A percentile compares a stretch with the other conserved stretches of the same genome.
Conservation (phyloP, 805 yeast species). For the Grigorovia yakushimaensis region DNA sequence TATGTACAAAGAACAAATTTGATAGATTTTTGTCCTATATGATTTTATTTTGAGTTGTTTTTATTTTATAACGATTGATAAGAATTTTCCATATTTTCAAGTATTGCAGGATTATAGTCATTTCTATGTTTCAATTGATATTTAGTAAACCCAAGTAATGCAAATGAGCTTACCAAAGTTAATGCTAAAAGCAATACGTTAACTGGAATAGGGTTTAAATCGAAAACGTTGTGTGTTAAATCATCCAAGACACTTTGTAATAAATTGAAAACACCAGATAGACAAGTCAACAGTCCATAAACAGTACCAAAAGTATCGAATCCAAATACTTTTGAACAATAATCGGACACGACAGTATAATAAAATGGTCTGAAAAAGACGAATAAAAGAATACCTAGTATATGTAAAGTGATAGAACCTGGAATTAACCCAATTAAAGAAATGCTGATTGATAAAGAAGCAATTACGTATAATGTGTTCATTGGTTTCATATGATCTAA, state of each 20-base stretch:
- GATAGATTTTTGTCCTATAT: not conserved
- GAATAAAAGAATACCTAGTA: conserved; percentile 57
- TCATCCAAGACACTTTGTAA: conserved; percentile 61
- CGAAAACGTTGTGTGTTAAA: conserved; percentile 55
- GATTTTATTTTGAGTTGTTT: not conserved
- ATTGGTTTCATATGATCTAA: conserved; percentile 66
- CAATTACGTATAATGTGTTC: conserved; percentile 42
- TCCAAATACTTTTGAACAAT: conserved; percentile 87
- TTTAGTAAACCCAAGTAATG: conserved; percentile 4
- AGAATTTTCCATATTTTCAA: not conserved
- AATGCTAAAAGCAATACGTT: conserved; percentile 45
- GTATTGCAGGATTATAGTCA: not conserved
- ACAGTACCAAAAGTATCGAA: conserved; percentile 86
- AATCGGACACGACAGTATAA: conserved; percentile 87
- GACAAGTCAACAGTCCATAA: conserved; percentile 75
- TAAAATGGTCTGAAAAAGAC: conserved; percentile 86
- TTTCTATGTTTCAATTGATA: not conserved
- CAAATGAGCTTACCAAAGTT: conserved; percentile 34
- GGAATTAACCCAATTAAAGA: conserved; percentile 65
- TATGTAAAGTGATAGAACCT: conserved; percentile 36
- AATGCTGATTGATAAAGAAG: conserved; percentile 46
- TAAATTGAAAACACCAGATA: conserved; percentile 74
- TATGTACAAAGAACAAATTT: not conserved
- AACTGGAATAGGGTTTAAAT: conserved; percentile 73
- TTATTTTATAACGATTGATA: not conserved